Conservation (phyloP, 129 eudicot genomes). For the Flaveria brownii region DNA sequence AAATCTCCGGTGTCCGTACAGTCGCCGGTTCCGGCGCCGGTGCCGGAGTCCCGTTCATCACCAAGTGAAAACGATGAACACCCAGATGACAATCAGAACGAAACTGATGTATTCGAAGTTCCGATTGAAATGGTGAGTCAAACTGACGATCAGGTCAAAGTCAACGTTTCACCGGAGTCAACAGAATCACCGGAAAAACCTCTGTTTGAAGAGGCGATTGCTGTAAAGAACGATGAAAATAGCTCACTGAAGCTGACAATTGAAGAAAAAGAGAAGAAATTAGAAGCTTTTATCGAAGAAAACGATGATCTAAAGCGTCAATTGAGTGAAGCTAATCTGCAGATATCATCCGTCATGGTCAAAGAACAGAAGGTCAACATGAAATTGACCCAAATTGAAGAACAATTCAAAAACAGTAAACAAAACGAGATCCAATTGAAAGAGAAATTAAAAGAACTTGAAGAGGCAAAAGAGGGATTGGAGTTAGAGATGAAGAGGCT, state of each 20-base stretch:
- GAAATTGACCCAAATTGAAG: conserved; percentile 37
- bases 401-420: conserved; percentile 57
- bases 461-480: conserved; percentile 57
- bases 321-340: conserved; percentile 45
- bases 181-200: conserved; percentile 14
- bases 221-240: conserved; percentile 49
- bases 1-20: conserved; percentile 33
- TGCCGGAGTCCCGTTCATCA: conserved; percentile 27
- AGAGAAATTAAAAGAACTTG: conserved; percentile 55
- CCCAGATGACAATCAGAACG: conserved; percentile 27
- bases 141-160: conserved; percentile 23
- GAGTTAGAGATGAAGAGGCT: conserved; percentile 82
- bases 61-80: conserved; percentile 36
- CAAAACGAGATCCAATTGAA: conserved; percentile 29
- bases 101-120: conserved; percentile 92
- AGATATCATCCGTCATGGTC: conserved; percentile 37
- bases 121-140: conserved; percentile 44
- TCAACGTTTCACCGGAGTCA: conserved; percentile 24
- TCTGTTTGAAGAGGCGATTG: conserved; percentile 35
- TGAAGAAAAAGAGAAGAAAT: conserved; percentile 52
- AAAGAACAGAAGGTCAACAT: conserved; percentile 44
- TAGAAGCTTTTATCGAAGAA: conserved; percentile 36
- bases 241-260: conserved; percentile 36
- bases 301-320: conserved; percentile 47
- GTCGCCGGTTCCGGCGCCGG: background rate